Percentiles rank a stretch among this genome's conserved stretches.
These are phyloP conservation scores for Triticum urartu DNA, from an alignment of 176 grass and related monocot genomes.

Conservation along the genomic window DNA sequence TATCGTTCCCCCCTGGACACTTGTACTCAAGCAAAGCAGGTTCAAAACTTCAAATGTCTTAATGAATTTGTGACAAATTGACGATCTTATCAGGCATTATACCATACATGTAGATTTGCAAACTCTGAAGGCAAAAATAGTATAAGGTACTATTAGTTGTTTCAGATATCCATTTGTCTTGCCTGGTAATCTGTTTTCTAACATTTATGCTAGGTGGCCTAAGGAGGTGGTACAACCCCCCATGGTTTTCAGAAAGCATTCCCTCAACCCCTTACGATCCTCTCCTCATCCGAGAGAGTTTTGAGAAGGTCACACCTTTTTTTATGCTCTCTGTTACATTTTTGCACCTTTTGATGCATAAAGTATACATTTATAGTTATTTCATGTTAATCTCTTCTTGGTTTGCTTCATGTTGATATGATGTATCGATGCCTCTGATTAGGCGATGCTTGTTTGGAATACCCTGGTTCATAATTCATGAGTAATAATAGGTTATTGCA, in stretches of 20 bases:
- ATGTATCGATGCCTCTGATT: constrained; percentile 13
- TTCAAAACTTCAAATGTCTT: constrained; percentile 36
- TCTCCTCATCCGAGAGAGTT: constrained; percentile 61
- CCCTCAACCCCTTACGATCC: constrained; percentile 85
- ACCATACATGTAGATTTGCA: constrained; percentile 1
- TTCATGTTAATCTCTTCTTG: background rate
- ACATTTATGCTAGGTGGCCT: constrained; percentile 52
- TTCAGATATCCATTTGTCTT: constrained; percentile 23
- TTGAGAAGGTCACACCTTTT: constrained; percentile 62
- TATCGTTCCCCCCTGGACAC: constrained; percentile 93
- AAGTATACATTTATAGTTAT: background rate
- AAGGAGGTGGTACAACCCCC: constrained; percentile 92
- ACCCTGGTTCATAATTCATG: constrained; percentile 3
- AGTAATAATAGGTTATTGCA: too few relatives aligned
- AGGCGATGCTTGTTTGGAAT: background rate
- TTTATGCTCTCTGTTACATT: constrained; percentile 30
- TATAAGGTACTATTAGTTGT: constrained; percentile 9
- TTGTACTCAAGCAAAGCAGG: constrained; percentile 97
- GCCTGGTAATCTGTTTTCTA: constrained; percentile 5
- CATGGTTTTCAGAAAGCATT: constrained; percentile 82
- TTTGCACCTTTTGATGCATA: constrained; percentile 10
- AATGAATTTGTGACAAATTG: constrained; percentile 16
- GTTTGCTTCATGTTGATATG: constrained; percentile 21
- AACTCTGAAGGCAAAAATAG: background rate
- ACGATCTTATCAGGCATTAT: background rate